Base-by-base conservation (phyloP, 495 filamentous ascomycete species). In the Margaritispora aquatica region DNA sequence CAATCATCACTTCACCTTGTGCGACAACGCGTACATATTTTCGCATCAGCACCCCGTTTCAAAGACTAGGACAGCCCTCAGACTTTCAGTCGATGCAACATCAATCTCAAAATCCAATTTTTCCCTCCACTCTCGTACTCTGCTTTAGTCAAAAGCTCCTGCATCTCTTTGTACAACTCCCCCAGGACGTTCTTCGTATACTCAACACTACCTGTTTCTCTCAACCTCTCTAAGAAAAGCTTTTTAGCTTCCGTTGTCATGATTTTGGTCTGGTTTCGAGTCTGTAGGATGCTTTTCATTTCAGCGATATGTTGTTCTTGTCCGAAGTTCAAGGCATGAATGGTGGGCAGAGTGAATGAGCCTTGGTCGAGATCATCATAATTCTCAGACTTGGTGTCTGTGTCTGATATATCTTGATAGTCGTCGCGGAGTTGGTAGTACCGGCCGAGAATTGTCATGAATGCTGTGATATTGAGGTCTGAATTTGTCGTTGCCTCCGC, bases 401-500 rank as follows among this genome's bases (percentile, higher is more conserved):
- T 24, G 8, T 24, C 23, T 15, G 23, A 23, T 52, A 27, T 27
- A 26, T 24, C 49, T 26, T 52, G 5, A 8, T 52, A 21, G n/a
- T 24, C 49, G n/a, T 52, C 20, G 49, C 20, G 24, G 21, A 21
- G 13, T 22, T 75, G 74, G 53, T 69, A 75, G 34, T 57, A 70
- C 1, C 65, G 59, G 1, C 73, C 73, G 0, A 76, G 29, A 1
- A 65, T 51, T 3, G 24, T 56, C 17, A 60, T 60, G 10, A 74
- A 50, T 7, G 38, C 9, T 20, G 61, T 59, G 17, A 71, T 48
- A 27, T 68, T 58, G 11, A 62, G 21, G n/a, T 19, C 53, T 53
- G 47, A 46, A 4, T 58, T 2, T 21, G 8, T 20, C 3, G 29
- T 60, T 2, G 23, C 31, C 46, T 54, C 51, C 36, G 29, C 29